Percentiles rank a stretch among this genome's conserved stretches.
Conservation (phyloP, 768 basidiomycete species). For the Multifurca ochricompacta region DNA sequence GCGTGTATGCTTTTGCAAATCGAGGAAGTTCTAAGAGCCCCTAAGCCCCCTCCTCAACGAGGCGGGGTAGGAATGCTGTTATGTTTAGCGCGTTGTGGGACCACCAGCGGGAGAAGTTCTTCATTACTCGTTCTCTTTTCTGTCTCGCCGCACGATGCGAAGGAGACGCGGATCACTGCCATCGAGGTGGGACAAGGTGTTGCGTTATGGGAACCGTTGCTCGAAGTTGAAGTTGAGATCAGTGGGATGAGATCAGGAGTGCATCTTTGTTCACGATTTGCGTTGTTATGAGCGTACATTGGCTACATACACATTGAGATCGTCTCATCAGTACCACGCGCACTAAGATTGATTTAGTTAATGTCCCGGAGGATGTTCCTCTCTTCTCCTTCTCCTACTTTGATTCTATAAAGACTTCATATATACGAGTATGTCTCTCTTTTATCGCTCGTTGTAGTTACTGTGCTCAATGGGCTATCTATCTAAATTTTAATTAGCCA, state of each 20-base stretch:
- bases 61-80: not conserved
- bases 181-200: not conserved
- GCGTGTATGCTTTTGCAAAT: conserved; percentile 11
- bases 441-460: not conserved
- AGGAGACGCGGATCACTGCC: not conserved
- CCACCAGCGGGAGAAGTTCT: not conserved
- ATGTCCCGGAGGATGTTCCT: not conserved
- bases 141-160: conserved; percentile 1
- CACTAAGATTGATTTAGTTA: not conserved
- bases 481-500: no score
- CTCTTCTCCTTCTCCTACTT: not conserved
- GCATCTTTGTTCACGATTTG: conserved; percentile 13
- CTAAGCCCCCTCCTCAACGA: conserved; percentile 8
- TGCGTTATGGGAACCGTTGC: not conserved
- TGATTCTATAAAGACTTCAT: no score
- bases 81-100: conserved; percentile 12
- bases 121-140: conserved; percentile 6
- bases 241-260: not conserved
- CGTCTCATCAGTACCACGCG: no score
- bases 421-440: not conserved
- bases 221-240: not conserved
- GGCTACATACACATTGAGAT: no score
- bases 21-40: not conserved
- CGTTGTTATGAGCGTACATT: not conserved
- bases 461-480: not conserved